A percentile compares a stretch with the other conserved stretches of the same genome.
phyloP scores from a whole-genome alignment of 805 yeast genomes.

The Ogataea paraovalis region DNA sequence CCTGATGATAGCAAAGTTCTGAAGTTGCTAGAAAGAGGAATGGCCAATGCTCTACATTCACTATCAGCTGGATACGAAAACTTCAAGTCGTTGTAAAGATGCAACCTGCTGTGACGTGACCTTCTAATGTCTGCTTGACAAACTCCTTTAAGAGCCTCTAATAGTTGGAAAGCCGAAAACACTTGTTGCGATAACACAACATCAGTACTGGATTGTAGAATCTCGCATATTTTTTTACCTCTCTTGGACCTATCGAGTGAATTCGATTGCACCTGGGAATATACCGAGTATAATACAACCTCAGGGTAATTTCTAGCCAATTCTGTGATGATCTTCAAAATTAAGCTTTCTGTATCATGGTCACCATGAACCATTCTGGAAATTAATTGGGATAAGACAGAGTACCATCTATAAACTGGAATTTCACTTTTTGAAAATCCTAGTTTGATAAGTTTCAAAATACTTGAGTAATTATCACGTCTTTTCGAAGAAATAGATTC shows the following conservation, averaged over 20 bases:
- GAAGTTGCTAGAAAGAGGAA: slow-evolving; percentile 71
- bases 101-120: slow-evolving; percentile 31
- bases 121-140: slow-evolving; percentile 39
- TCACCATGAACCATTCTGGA: slow-evolving; percentile 73
- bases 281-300: slow-evolving; percentile 81
- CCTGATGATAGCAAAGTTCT: slow-evolving; percentile 58
- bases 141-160: slow-evolving; percentile 40
- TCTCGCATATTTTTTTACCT: slow-evolving; percentile 43
- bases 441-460: slow-evolving; percentile 45
- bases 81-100: slow-evolving; percentile 39
- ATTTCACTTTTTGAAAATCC: slow-evolving; percentile 36
- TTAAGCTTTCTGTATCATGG: slow-evolving; percentile 47
- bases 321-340: slow-evolving; percentile 53
- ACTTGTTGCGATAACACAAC: slow-evolving; percentile 19
- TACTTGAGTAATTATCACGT: slow-evolving; percentile 38
- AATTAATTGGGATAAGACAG: slow-evolving; percentile 79
- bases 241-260: slow-evolving; percentile 40
- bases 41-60: slow-evolving; percentile 46
- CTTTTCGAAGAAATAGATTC: slow-evolving; percentile 29
- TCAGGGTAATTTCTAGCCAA: slow-evolving; percentile 68
- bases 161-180: slow-evolving; percentile 31
- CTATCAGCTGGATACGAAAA: slow-evolving; percentile 29
- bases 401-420: slow-evolving; percentile 66
- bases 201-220: slow-evolving; percentile 19
- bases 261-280: slow-evolving; percentile 64